Conservation (phyloP, 306 rosid species). For the Fragaria vesca region DNA sequence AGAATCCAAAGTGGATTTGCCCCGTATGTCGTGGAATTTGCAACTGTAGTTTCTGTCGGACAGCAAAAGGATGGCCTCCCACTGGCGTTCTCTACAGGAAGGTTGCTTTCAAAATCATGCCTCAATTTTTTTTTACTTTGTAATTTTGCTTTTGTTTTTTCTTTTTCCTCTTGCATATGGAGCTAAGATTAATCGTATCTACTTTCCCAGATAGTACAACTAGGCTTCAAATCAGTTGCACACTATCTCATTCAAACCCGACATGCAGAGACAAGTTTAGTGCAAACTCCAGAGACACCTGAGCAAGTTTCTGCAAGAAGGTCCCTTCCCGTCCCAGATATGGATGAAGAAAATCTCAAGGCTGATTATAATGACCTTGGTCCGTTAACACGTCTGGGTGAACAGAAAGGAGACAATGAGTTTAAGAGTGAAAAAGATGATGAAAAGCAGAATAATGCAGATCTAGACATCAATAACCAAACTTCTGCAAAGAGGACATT, state of each 20-base stretch:
- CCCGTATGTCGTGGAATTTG: slow-evolving; percentile 96
- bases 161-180: background rate
- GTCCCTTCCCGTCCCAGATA: slow-evolving; percentile 51
- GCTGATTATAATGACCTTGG: slow-evolving; percentile 27
- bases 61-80: slow-evolving; percentile 86
- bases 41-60: slow-evolving; percentile 94
- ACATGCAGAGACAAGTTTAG: slow-evolving; percentile 38
- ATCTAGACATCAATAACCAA: slow-evolving; percentile 25
- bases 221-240: slow-evolving; percentile 91
- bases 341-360: slow-evolving; percentile 31
- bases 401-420: slow-evolving; percentile 24
- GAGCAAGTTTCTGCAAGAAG: slow-evolving; percentile 57
- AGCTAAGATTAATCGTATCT: slow-evolving; percentile 31
- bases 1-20: slow-evolving; percentile 73
- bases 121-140: background rate
- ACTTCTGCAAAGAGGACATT: slow-evolving; percentile 50
- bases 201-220: slow-evolving; percentile 45
- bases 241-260: slow-evolving; percentile 87
- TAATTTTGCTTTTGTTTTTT: background rate
- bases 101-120: slow-evolving; percentile 44
- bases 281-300: slow-evolving; percentile 36
- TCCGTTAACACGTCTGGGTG: slow-evolving; percentile 25
- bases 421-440: slow-evolving; percentile 21
- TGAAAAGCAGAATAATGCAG: background rate
- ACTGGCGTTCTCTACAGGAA: slow-evolving; percentile 76